Base-by-base conservation (phyloP, 805 yeast genomes). In the Myxozyma geophila region DNA sequence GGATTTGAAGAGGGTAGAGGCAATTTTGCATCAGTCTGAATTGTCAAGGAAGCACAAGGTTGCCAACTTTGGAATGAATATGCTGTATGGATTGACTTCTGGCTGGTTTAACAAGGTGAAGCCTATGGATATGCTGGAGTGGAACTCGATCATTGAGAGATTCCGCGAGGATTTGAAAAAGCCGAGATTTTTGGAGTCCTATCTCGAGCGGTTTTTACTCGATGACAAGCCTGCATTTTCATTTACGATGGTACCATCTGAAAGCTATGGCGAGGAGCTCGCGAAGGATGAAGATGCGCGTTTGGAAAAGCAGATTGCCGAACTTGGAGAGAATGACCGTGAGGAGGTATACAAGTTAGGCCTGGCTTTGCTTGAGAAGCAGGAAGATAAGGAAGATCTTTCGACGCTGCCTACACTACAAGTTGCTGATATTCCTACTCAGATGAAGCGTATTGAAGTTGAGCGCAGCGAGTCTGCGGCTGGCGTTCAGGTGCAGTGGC, bases 1-100 rank as follows among this genome's bases (percentile, higher is more conserved):
- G 70, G 82, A 85, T 9, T 77, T 78, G 17, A 73, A 80, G 15
- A 85, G 90, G 70, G 82, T 95, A n/a, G 87, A 89, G 60, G 98
- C 96, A 0, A 84, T 93, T 55, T 80, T 95, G 44, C 96, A 92
- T 75, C 98, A 92, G 74, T 77, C 92, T 41, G 99, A 95, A 74
- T 77, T 95, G 37, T 77, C 85, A 41, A 87, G 90, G 74, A 90
- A 90, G 70, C 92, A 91, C 69, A 96, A 92, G 67, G 92, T 88
- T 70, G 87, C 98, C 0, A 89, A 90, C 64, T 95, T 91, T 78
- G 99, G 99, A 10, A 78, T 95, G 79, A 86, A 86, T 43, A 74
- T 93, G 53, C 79, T 93, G 40, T 85, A 85, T 73, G 82, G 90
- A 0, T 67, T 95, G 8, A 83, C 90, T n/a, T 90, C 96, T 8